phyloP scores from a whole-genome alignment of 208 protist species.

The Tritrichomonas musculus region DNA sequence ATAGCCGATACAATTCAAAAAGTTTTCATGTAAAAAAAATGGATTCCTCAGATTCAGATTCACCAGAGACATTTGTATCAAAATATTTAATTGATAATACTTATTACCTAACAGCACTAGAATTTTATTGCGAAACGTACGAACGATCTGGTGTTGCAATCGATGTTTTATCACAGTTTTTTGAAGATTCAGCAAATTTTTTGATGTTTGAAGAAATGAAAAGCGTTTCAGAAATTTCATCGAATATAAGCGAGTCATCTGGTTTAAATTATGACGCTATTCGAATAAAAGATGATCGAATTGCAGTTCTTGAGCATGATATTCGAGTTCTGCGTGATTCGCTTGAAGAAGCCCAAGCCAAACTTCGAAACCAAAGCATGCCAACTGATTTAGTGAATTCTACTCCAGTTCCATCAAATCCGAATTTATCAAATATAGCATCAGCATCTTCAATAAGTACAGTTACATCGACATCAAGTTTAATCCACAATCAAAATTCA shows the following conservation, averaged over 20 bases:
- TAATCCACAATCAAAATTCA: not conserved
- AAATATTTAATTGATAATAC: not conserved
- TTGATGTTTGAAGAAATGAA: slow-evolving; percentile 28
- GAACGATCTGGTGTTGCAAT: not conserved
- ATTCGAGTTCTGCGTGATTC: not conserved
- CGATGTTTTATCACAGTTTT: not conserved
- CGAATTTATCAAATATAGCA: too few relatives aligned
- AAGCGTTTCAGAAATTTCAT: slow-evolving; percentile 11
- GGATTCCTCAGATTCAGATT: too few relatives aligned
- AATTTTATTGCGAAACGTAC: not conserved
- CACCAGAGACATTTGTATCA: not conserved
- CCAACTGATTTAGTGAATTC: too few relatives aligned
- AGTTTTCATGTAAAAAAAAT: too few relatives aligned
- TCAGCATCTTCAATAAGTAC: too few relatives aligned
- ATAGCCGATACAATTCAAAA: too few relatives aligned
- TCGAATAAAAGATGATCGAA: slow-evolving; percentile 10
- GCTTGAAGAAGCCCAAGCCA: not conserved
- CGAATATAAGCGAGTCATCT: not conserved
- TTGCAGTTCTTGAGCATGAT: slow-evolving; percentile 26
- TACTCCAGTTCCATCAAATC: too few relatives aligned
- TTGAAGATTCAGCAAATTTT: slow-evolving; percentile 33
- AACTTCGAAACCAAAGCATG: not conserved
- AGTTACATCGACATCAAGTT: too few relatives aligned
- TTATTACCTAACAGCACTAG: not conserved
- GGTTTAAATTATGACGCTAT: not conserved